phyloP scores from a whole-genome alignment of 2,329 filamentous ascomycete genomes.

The Alternaria arborescens region DNA sequence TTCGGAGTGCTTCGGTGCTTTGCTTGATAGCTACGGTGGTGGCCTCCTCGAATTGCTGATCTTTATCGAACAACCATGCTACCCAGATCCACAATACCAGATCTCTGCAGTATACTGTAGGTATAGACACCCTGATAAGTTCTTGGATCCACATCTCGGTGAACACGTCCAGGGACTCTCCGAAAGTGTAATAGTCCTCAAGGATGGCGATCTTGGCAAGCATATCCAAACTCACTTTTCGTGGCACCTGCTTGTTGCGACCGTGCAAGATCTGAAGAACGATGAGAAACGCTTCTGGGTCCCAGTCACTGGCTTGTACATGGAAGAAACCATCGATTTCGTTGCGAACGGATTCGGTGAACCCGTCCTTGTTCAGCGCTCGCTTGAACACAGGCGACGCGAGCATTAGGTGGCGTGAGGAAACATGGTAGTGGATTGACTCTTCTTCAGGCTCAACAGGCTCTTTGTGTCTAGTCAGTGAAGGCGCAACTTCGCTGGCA shows the following conservation, averaged over 20 bases:
- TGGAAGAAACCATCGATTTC: background rate
- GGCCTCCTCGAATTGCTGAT: background rate
- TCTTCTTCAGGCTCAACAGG: background rate
- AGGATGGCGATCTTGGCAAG: constrained; percentile 1
- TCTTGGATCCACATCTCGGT: background rate
- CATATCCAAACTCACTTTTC: background rate
- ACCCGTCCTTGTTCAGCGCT: background rate
- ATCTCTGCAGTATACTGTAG: background rate
- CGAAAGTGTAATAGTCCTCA: constrained; percentile 5
- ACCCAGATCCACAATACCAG: constrained; percentile 5
- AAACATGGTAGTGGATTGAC: background rate
- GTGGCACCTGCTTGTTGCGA: constrained; percentile 6
- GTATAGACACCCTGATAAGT: background rate
- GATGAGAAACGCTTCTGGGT: background rate
- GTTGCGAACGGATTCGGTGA: background rate
- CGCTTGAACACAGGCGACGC: background rate
- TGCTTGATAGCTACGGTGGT: background rate
- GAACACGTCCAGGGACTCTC: background rate
- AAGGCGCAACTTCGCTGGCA: background rate
- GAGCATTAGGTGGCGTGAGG: constrained; percentile 9
- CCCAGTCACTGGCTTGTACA: background rate
- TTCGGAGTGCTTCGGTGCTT: background rate
- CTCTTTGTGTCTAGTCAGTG: background rate
- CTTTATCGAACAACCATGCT: background rate
- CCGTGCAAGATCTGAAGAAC: background rate